Base-by-base conservation (phyloP, 768 basidiomycete genomes). In the Neoboletus magnificus region DNA sequence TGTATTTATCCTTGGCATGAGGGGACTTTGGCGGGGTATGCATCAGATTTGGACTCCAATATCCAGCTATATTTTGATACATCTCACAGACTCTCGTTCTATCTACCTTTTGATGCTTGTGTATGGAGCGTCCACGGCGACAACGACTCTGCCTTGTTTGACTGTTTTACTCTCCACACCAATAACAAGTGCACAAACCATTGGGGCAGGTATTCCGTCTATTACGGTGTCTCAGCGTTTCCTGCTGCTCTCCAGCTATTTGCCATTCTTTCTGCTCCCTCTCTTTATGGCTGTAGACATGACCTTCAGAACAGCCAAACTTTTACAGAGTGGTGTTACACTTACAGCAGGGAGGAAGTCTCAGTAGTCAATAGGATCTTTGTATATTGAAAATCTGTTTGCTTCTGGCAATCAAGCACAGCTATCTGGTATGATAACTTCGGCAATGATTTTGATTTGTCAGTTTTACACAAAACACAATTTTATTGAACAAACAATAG, bases 101-200 rank as follows among this genome's bases (percentile, higher is more conserved):
- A 79, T 86, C 43, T 88, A 87, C 64, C 73, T 82, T 13, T 75
- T 91, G 32, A 72, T 94, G 15, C 74, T 88, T 10, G 68, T 86
- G 29, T 94, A 93, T 70, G 89, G 79, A 29, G 87, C 89, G 0
- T 90, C 88, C 0, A 87, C 90, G 3, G 77, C 82, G 0, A 93
- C 90, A 0, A 92, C 91, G 1, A 86, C 87, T 15, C 70, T 91
- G 33, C 83, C 92, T 0, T 91, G 88, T 64, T 67, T 94, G 46
- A 70, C 76, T 13, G 74, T 81, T 30, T 67, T 93, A 33, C 67
- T 91, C n/a, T 70, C 77, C 20, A 79, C 80, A 3, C 83, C 83
- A 0, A 62, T 74, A 25, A 72, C 78, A 33, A 71, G 70, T n/a
- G 48, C 58, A 2, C 62, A 68, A 25, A 71, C 75, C 1, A 55